These are phyloP conservation scores for Solanum chacoense DNA, from an alignment of 305 asterid species.

Conservation along the genomic window DNA sequence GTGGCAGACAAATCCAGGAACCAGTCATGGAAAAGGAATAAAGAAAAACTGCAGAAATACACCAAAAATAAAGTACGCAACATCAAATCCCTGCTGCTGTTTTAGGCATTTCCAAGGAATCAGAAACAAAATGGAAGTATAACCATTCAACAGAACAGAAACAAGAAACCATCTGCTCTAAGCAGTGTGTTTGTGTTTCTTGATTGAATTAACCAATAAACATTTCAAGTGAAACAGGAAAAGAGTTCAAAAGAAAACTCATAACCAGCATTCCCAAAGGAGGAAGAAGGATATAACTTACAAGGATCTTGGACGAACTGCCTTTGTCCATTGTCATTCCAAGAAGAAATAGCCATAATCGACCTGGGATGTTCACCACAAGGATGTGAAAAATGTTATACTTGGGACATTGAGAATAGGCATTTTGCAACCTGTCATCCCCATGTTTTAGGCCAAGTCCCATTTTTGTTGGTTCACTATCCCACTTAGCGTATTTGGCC, in stretches of 20 bases:
- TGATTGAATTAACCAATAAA: neutral
- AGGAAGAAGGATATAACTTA: slow-evolving; percentile 25
- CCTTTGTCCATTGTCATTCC: slow-evolving; percentile 98
- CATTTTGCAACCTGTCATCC: neutral
- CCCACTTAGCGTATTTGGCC: neutral
- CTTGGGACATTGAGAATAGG: neutral
- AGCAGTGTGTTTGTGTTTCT: neutral
- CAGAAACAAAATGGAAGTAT: neutral
- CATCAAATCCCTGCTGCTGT: neutral
- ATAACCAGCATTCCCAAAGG: neutral
- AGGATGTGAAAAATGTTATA: neutral
- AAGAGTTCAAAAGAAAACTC: neutral
- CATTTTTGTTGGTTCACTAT: neutral
- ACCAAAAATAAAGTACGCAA: neutral
- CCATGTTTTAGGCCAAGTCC: neutral
- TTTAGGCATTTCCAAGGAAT: neutral
- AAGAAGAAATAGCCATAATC: slow-evolving; percentile 90
- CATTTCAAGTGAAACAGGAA: neutral
- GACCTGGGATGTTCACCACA: slow-evolving; percentile 35
- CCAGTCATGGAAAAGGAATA: neutral
- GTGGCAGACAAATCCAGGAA: neutral
- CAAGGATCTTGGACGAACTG: slow-evolving; percentile 94
- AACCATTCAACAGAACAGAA: neutral
- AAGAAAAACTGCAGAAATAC: neutral
- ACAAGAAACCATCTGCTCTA: neutral